Base-by-base conservation (phyloP, 176 grass and related monocot genomes). In the Carex pumila region DNA sequence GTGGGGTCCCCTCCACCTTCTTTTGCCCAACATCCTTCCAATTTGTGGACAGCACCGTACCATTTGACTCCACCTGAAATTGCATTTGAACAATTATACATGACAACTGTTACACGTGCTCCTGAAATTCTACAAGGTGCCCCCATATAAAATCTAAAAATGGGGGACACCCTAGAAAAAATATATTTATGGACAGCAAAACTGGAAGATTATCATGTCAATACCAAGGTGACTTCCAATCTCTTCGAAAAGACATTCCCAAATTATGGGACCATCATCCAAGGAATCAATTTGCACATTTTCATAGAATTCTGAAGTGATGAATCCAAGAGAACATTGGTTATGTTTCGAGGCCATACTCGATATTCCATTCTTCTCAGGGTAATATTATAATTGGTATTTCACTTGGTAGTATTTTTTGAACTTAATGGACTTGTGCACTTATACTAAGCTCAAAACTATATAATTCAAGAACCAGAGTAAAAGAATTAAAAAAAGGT, bases 1-100 rank as follows among this genome's bases (percentile, higher is more conserved):
- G 89, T 30, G 89, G 77, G 61, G 86, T 91, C 53, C 86, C 86
- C 77, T 88, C 86, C 47, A 88, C 86, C 52, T 80, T 91, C 78
- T 91, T 91, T 41, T 61, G 52, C 17, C 85, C 86, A 7, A 91
- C 86, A 57, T 91, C 89, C 53, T 85, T 88, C 86, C 89, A 91
- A 47, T 88, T 91, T 3, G 89, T 91, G 0, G 89, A 91, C 66
- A 91, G 60, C 13, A 91, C 89, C 0, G 89, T 91, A 19, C 89
- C 89, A 63, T 80, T 88, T 9, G 89, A 91, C 61, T 91, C 86
- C 5, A 90, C 66, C 88, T 90, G 55, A 7, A 56, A 67, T 57
- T 53, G 47, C 55, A 39, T 52, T 79, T 41, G n/a, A 78, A 59
- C 22, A 67, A 57, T 53, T 39, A 71, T 10, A 21, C 18, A 53